Percentiles rank a stretch among this genome's conserved stretches.
These are phyloP conservation scores for Diaporthe sp. DNA, from an alignment of 2,329 filamentous ascomycete genomes.

Conservation along the genomic window DNA sequence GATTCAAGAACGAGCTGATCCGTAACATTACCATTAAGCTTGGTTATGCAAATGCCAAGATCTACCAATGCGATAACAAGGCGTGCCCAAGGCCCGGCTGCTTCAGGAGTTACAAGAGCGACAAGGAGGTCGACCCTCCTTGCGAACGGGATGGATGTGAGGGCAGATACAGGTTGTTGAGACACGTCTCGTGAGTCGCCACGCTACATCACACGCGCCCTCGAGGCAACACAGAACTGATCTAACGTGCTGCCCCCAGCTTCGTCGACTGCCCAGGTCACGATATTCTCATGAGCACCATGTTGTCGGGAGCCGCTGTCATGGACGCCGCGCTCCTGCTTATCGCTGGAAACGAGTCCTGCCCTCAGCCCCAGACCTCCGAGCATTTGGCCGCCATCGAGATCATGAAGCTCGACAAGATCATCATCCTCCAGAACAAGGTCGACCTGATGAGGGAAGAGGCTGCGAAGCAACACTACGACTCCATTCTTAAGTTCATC, in stretches of 20 bases:
- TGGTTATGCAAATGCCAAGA: conserved; percentile 98
- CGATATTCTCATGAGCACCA: conserved; percentile 99
- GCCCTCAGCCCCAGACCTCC: conserved; percentile 97
- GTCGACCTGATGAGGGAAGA: conserved; percentile 99
- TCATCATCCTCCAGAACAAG: conserved; percentile 99
- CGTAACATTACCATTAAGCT: conserved; percentile 99
- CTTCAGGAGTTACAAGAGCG: conserved; percentile 97
- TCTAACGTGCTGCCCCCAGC: conserved; percentile 58
- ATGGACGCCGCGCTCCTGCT: conserved; percentile 98
- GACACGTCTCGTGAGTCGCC: conserved; percentile 87
- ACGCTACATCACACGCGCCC: background rate
- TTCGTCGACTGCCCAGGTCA: conserved; percentile 99
- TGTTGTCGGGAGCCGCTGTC: conserved; percentile 99
- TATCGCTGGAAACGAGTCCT: conserved; percentile 98
- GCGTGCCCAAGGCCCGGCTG: conserved; percentile 94
- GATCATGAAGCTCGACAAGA: conserved; percentile 99
- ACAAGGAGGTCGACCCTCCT: conserved; percentile 97
- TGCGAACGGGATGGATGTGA: conserved; percentile 94
- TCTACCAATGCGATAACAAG: conserved; percentile 97
- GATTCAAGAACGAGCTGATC: conserved; percentile 99
- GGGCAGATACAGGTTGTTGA: conserved; percentile 88
- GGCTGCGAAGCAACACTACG: conserved; percentile 91
- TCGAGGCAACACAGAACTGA: conserved; percentile 45
- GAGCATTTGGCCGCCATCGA: conserved; percentile 99
- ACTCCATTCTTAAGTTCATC: conserved; percentile 98